Evolutionary conservation across 495 filamentous ascomycete genomes (phyloP).

Genomic region (Aspergillus carlsbadensis): DNA sequence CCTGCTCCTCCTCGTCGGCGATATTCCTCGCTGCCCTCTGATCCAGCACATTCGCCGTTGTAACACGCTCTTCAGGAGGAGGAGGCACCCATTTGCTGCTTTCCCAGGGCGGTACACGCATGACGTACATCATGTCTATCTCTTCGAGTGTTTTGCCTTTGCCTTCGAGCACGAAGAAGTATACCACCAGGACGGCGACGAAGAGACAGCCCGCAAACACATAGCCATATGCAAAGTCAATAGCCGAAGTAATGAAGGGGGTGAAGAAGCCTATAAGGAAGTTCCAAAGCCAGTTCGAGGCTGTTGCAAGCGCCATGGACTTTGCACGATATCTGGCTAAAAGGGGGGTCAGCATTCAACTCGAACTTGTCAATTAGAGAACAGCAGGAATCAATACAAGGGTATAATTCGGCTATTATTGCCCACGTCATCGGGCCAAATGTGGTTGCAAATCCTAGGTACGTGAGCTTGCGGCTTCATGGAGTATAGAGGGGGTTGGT

Average conservation of each 20-base stretch:
- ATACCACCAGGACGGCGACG: slow-evolving; percentile 58
- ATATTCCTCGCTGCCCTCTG: slow-evolving; percentile 23
- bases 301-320: slow-evolving; percentile 71
- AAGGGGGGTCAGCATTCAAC: too few relatives aligned
- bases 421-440: slow-evolving; percentile 85
- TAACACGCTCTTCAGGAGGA: slow-evolving; percentile 30
- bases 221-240: slow-evolving; percentile 74
- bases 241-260: slow-evolving; percentile 63
- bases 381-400: too few relatives aligned
- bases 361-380: too few relatives aligned
- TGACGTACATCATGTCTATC: slow-evolving; percentile 78
- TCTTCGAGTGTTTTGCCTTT: slow-evolving; percentile 66
- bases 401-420: slow-evolving; percentile 76
- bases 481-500: background rate
- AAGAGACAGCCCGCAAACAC: slow-evolving; percentile 72
- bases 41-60: slow-evolving; percentile 33
- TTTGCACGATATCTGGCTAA: slow-evolving; percentile 67
- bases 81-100: slow-evolving; percentile 38
- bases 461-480: background rate
- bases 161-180: slow-evolving; percentile 56
- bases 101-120: slow-evolving; percentile 62
- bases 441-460: slow-evolving; percentile 39
- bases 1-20: slow-evolving; percentile 19
- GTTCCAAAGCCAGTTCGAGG: slow-evolving; percentile 85
- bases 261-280: slow-evolving; percentile 81